phyloP scores from a whole-genome alignment of 495 filamentous ascomycete genomes.

The Pseudomonodictys pantanalensis region DNA sequence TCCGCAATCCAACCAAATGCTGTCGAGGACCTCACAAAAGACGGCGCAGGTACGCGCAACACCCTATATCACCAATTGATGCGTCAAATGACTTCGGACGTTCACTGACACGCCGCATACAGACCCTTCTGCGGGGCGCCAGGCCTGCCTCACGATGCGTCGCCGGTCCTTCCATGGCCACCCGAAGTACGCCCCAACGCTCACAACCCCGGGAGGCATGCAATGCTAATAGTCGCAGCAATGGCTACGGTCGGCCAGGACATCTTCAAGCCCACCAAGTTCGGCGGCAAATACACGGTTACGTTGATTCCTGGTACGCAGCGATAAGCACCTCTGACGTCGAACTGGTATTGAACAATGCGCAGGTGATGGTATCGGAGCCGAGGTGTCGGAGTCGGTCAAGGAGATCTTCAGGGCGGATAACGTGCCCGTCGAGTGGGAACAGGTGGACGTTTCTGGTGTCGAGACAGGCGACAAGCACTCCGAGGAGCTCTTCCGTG shows the following conservation, averaged over 20 bases:
- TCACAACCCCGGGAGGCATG: not conserved
- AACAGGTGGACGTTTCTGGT: conserved; percentile 95
- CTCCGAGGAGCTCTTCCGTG: conserved; percentile 89
- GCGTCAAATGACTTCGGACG: not conserved
- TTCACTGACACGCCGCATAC: conserved; percentile 33
- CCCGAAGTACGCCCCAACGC: conserved; percentile 36
- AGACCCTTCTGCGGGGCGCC: conserved; percentile 58
- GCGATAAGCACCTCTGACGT: conserved; percentile 13
- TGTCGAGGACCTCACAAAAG: conserved; percentile 58
- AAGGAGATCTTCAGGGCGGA: conserved; percentile 99
- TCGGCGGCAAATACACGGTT: conserved; percentile 98
- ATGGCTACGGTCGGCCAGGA: conserved; percentile 76
- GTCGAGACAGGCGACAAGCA: conserved; percentile 82
- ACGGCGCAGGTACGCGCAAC: conserved; percentile 44
- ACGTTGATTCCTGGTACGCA: conserved; percentile 85
- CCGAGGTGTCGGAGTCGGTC: conserved; percentile 95
- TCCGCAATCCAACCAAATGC: conserved; percentile 48
- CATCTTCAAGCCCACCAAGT: conserved; percentile 98
- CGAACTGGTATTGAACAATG: conserved; percentile 25
- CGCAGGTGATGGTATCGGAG: conserved; percentile 93
- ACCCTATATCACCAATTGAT: conserved; percentile 18
- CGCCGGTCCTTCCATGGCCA: conserved; percentile 38
- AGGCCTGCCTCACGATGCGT: conserved; percentile 46
- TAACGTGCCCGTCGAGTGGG: conserved; percentile 98
- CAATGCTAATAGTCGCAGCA: conserved; percentile 27